Evolutionary conservation across 768 basidiomycete species (phyloP), one percentile per base, ranked within the genome.

Genomic region (Tubosaeta sp.): DNA sequence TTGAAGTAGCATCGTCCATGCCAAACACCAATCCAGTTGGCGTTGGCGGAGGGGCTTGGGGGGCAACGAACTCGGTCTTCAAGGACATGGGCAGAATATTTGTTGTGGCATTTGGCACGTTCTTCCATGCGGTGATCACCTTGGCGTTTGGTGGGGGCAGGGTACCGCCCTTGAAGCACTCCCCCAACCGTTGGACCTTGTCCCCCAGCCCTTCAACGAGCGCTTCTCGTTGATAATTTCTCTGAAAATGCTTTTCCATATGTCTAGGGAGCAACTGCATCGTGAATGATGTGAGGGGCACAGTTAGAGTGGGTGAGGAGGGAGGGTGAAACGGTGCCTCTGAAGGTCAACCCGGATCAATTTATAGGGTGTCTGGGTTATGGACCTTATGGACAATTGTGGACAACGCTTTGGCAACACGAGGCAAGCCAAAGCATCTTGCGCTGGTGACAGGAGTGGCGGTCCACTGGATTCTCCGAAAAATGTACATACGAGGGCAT

Each of bases 341-440:
- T 40, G 16, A 18, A 42, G 4, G 39, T 44, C 49, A 24, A 29
- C 46, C 31, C 27, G 52, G 35, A 12, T 40, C 48, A 19, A 40
- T 56, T 59, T 69, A 68, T 60, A 55, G 27, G 31, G 16, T 41
- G 43, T 36, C 19, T 30, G 49, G 50, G n/a, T 25, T 51, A 49
- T 49, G 51, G 56, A 50, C 40, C 22, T 27, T 57, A 64, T 68
- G 66, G 63, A 61, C 66, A 51, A 55, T 57, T 53, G 55, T 53
- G 48, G 57, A 56, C 13, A 47, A 8, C 35, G 62, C 66, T 62
- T 55, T 59, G 62, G 46, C 42, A 30, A 45, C 65, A 66, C 63
- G 66, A 68, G 66, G 59, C 59, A 16, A 49, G 34, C 25, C 57
- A 61, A 61, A 53, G 50, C 48, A 42, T 40, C 42, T 36, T 48